Conservation (phyloP, 225 moss, liverwort and hornwort genomes). For the Sphagnum contortum region DNA sequence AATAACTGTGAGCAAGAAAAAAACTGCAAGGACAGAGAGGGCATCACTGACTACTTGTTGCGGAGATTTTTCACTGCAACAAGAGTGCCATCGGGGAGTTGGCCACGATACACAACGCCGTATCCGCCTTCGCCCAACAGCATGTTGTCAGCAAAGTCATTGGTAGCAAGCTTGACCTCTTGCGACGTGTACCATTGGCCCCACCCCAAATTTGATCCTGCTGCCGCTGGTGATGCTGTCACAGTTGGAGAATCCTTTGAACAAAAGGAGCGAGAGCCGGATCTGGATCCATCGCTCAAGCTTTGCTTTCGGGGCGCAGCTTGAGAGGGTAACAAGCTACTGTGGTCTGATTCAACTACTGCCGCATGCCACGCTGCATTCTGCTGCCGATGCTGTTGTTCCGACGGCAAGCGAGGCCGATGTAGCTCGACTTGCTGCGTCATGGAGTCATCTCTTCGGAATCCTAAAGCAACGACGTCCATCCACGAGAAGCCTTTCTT, state of each 20-base stretch:
- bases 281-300: slow-evolving; percentile 40
- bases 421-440: too few relatives aligned
- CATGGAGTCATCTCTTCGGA: too few relatives aligned
- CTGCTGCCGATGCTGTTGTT: slow-evolving; percentile 4
- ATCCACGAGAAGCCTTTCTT: too few relatives aligned
- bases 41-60: slow-evolving; percentile 55
- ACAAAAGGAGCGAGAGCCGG: slow-evolving; percentile 18
- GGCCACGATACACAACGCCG: slow-evolving; percentile 87
- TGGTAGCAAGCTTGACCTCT: slow-evolving; percentile 79
- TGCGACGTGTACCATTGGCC: slow-evolving; percentile 91
- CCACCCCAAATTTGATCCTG: slow-evolving; percentile 93
- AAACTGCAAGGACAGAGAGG: too few relatives aligned
- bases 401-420: too few relatives aligned
- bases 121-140: slow-evolving; percentile 96
- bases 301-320: slow-evolving; percentile 26
- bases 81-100: slow-evolving; percentile 67
- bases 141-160: slow-evolving; percentile 68
- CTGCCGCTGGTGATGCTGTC: slow-evolving; percentile 28
- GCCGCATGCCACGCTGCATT: slow-evolving; percentile 10
- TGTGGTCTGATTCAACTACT: too few relatives aligned
- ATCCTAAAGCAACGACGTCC: too few relatives aligned
- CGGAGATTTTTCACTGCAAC: slow-evolving; percentile 94
- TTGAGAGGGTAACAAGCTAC: too few relatives aligned
- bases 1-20: too few relatives aligned
- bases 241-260: too few relatives aligned